Percentiles rank a stretch among this genome's conserved stretches.
phyloP scores from a whole-genome alignment of 1,284 basidiomycete species.

The Trichosporon sp. region DNA sequence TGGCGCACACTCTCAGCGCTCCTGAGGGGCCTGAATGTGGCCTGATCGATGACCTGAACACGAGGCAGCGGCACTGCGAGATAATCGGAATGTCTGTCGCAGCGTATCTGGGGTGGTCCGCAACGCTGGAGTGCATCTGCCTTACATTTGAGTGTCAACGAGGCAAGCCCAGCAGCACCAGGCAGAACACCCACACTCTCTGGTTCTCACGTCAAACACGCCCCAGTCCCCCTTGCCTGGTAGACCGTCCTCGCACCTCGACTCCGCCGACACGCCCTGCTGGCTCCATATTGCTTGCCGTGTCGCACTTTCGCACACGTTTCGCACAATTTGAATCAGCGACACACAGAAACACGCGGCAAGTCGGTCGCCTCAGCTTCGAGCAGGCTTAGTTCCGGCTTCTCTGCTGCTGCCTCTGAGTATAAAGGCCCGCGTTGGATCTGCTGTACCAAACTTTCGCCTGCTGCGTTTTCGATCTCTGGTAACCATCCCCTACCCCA shows the following conservation, averaged over 20 bases:
- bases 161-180: not conserved
- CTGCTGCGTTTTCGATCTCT: not conserved
- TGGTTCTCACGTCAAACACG: not conserved
- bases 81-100: not conserved
- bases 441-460: not conserved
- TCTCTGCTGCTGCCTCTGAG: not conserved
- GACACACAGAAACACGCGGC: not conserved
- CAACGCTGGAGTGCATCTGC: too few species aligned
- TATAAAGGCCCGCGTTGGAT: not conserved
- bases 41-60: not conserved
- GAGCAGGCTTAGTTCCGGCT: not conserved
- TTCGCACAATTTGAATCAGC: not conserved
- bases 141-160: too few species aligned
- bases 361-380: not conserved
- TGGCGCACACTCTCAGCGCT: not conserved
- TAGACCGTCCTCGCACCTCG: not conserved
- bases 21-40: not conserved
- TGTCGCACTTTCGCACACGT: not conserved
- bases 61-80: not conserved
- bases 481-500: too few species aligned
- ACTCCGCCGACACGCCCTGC: not conserved
- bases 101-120: too few species aligned
- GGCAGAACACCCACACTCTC: not conserved
- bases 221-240: not conserved
- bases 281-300: too few species aligned